Evolutionary conservation across 768 basidiomycete genomes (phyloP), one percentile per base, ranked within the genome.

Genomic region (Hericium alpestre): DNA sequence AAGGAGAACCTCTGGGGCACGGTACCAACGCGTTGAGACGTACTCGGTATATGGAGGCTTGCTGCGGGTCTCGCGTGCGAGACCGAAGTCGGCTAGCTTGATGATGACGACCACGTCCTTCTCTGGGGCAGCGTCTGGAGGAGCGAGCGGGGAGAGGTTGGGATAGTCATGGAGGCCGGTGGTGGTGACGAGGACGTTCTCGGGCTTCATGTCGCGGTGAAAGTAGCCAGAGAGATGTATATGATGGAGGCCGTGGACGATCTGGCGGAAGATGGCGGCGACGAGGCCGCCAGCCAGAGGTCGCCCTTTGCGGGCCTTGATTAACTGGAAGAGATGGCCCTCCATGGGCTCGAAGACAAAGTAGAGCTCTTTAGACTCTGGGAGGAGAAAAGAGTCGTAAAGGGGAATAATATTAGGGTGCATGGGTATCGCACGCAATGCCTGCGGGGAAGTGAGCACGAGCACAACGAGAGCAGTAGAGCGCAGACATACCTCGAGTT

Each of bases 331-430:
- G 51, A 99, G 83, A 72, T 99, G 98, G 66, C 96, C 96, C 72
- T 99, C 96, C 96, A 99, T 98, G 66, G 93, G 94, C 73, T 99
- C 96, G 72, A 99, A 99, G 50, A 98, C 95, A 67, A 98, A 98
- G 72, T 98, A 96, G 65, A 99, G 90, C 72, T 99, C 94, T 71
- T 91, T 92, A 59, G 91, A 81, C 63, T 85, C 82, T 4, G 96
- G 96, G n/a, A 93, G 83, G 63, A 99, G 89, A 76, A 98, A 99
- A 67, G 92, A 94, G 73, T 99, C 96, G 77, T 98, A 99, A 64
- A 99, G 79, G 58, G 96, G 95, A 70, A 99, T 97, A 73, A 99
- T 92, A 69, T 95, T 93, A 25, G 90, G 90, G 72, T 99, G 96
- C 68, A 89, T 87, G 38, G 93, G 86, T 67, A 99, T 97, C 60